Evolutionary conservation across 2,329 filamentous ascomycete genomes (phyloP).

Genomic region (Diaporthe citrichinensis): DNA sequence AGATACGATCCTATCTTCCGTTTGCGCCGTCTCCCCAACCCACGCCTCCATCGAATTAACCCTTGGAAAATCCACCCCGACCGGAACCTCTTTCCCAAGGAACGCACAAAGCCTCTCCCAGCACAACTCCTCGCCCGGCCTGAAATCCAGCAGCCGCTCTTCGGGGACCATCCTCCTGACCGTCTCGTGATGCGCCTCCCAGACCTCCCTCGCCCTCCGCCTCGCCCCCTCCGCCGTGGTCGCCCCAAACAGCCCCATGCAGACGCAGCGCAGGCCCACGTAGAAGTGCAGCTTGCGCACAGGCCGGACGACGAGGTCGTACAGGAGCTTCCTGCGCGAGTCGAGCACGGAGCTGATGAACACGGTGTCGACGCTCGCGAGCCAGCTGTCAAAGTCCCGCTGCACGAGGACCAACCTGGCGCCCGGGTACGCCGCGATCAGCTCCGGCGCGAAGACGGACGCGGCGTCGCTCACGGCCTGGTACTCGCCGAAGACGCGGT

Average conservation of each 20-base stretch:
- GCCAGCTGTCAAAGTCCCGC: slow-evolving; percentile 75
- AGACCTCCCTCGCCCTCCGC: slow-evolving; percentile 59
- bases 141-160: slow-evolving; percentile 42
- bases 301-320: background rate
- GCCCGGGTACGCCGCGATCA: slow-evolving; percentile 79
- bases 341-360: slow-evolving; percentile 44
- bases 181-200: slow-evolving; percentile 49
- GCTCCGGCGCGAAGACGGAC: slow-evolving; percentile 71
- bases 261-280: slow-evolving; percentile 72
- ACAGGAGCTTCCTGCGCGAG: slow-evolving; percentile 8
- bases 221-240: slow-evolving; percentile 75
- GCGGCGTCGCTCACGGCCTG: slow-evolving; percentile 44
- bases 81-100: slow-evolving; percentile 18
- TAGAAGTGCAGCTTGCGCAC: slow-evolving; percentile 15
- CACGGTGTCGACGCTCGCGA: slow-evolving; percentile 70
- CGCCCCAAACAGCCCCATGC: slow-evolving; percentile 77
- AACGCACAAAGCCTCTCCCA: slow-evolving; percentile 31
- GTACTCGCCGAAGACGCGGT: slow-evolving; percentile 50
- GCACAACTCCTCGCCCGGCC: background rate
- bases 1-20: background rate
- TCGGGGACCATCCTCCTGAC: slow-evolving; percentile 52
- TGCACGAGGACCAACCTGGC: slow-evolving; percentile 79
- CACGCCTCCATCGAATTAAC: background rate
- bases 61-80: background rate
- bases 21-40: slow-evolving; percentile 8